Conservation (phyloP, 441 rosid genomes). For the Aquilaria agallochum region DNA sequence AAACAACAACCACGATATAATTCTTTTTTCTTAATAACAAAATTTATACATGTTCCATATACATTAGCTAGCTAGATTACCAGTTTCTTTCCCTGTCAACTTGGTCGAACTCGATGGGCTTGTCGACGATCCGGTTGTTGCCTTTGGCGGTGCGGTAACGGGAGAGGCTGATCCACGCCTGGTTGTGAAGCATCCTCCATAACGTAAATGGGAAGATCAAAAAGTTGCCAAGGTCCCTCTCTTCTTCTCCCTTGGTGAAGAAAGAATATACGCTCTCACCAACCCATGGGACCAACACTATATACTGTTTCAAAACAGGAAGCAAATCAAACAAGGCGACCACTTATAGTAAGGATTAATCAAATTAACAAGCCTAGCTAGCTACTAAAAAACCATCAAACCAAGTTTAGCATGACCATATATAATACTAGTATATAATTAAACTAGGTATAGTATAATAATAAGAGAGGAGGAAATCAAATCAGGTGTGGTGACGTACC, state of each 20-base stretch:
- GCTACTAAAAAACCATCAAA: no score
- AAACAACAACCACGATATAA: background rate
- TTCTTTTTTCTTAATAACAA: background rate
- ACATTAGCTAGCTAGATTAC: constrained; percentile 20
- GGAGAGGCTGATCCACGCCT: constrained; percentile 61
- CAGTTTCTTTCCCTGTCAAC: constrained; percentile 69
- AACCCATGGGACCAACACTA: constrained; percentile 33
- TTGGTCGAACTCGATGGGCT: constrained; percentile 68
- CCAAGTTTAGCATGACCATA: no score
- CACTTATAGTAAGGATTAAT: no score
- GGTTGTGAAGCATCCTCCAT: constrained; percentile 57
- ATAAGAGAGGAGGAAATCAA: background rate
- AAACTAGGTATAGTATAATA: no score
- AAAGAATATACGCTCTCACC: constrained; percentile 27
- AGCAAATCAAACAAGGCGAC: no score
- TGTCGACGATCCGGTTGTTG: constrained; percentile 51
- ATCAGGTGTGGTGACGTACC: constrained; percentile 11
- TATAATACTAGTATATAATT: no score
- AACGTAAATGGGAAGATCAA: constrained; percentile 33
- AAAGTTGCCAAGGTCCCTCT: constrained; percentile 27
- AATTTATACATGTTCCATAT: no score
- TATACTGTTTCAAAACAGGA: constrained; percentile 23
- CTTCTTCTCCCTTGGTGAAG: constrained; percentile 1
- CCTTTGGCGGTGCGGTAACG: constrained; percentile 68
- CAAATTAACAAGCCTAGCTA: no score